Evolutionary conservation across 2,329 filamentous ascomycete species (phyloP).

Genomic region (Colletotrichum liaoningense): DNA sequence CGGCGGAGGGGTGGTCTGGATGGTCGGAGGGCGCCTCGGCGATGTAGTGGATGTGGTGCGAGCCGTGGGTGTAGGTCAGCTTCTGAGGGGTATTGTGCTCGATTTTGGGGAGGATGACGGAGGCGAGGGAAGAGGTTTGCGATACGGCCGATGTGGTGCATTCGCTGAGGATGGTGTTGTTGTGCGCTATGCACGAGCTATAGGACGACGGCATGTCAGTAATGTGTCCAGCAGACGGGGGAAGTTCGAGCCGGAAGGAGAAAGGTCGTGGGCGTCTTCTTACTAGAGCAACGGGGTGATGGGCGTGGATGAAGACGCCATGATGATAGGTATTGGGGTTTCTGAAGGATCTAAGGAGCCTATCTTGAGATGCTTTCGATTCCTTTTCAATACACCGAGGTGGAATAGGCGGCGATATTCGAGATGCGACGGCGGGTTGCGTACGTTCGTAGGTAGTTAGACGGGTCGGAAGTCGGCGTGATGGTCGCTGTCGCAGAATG

Average conservation of each 20-base stretch:
- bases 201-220: slow-evolving; percentile 33
- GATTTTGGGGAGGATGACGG: slow-evolving; percentile 96
- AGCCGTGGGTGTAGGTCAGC: slow-evolving; percentile 92
- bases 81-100: slow-evolving; percentile 83
- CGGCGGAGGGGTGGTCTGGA: slow-evolving; percentile 69
- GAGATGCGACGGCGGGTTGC: slow-evolving; percentile 10
- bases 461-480: not conserved
- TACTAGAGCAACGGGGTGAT: slow-evolving; percentile 81
- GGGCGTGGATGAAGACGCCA: slow-evolving; percentile 78
- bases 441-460: slow-evolving; percentile 12
- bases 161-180: slow-evolving; percentile 92
- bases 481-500: slow-evolving; percentile 31
- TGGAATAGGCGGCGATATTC: slow-evolving; percentile 10
- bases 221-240: slow-evolving; percentile 9
- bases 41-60: slow-evolving; percentile 96
- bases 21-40: slow-evolving; percentile 81
- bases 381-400: not conserved
- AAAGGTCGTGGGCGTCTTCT: slow-evolving; percentile 43
- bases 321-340: slow-evolving; percentile 47
- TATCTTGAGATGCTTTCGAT: slow-evolving; percentile 12
- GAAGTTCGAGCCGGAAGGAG: not conserved
- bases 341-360: slow-evolving; percentile 4
- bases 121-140: slow-evolving; percentile 87
- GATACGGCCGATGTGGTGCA: slow-evolving; percentile 88
- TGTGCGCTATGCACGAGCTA: slow-evolving; percentile 94